Evolutionary conservation across 768 basidiomycete species (phyloP).

Genomic region (Clavaria fumosa): DNA sequence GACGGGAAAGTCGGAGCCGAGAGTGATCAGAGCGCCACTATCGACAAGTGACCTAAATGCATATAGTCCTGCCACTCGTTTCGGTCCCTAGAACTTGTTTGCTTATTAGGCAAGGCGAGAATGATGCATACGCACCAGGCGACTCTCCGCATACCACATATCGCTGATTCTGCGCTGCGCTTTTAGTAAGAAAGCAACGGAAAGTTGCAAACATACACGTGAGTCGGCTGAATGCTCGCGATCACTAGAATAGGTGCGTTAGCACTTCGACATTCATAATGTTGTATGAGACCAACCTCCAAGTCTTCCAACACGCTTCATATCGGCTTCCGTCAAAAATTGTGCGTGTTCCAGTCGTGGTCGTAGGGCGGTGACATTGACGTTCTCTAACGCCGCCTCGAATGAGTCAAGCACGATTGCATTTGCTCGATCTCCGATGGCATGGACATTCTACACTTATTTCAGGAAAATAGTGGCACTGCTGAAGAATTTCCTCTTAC

Average conservation of each 20-base stretch:
- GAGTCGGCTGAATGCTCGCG: constrained; percentile 81
- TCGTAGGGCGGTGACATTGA: constrained; percentile 47
- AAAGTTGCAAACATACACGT: constrained; percentile 34
- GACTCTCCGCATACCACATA: constrained; percentile 82
- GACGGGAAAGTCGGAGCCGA: constrained; percentile 87
- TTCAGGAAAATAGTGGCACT: too few relatives aligned
- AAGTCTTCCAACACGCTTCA: constrained; percentile 59
- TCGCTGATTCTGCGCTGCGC: constrained; percentile 44
- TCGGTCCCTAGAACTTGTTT: constrained; percentile 42
- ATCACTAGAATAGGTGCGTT: constrained; percentile 39
- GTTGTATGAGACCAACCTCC: constrained; percentile 38
- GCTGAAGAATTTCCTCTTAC: too few relatives aligned
- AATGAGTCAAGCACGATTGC: constrained; percentile 72
- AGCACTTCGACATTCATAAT: constrained; percentile 4
- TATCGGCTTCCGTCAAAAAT: constrained; percentile 62
- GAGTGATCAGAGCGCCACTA: constrained; percentile 48
- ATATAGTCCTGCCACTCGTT: constrained; percentile 74
- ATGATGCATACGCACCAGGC: constrained; percentile 37
- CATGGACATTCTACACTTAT: constrained; percentile 62
- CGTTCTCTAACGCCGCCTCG: constrained; percentile 45
- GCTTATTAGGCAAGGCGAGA: background rate
- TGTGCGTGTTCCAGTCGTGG: constrained; percentile 88
- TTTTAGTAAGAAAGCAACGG: constrained; percentile 5
- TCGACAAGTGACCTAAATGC: constrained; percentile 67
- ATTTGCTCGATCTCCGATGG: constrained; percentile 81